phyloP scores from a whole-genome alignment of 108 stramenopile species.

The Licmophora abbreviata region DNA sequence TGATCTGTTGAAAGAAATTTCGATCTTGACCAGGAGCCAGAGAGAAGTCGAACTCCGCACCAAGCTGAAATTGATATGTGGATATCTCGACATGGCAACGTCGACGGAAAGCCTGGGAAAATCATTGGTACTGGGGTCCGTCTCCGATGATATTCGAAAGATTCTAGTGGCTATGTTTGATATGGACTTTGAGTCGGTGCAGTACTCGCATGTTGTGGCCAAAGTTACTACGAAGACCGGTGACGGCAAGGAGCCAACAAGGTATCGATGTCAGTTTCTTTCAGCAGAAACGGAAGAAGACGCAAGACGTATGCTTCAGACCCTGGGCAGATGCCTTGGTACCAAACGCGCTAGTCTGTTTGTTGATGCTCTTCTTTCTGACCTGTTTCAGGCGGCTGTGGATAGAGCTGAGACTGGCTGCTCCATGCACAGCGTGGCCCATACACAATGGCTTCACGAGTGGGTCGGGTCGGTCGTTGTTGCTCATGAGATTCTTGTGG shows the following conservation, averaged over 20 bases:
- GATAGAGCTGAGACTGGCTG: background rate
- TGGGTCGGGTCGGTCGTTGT: slow-evolving; percentile 4
- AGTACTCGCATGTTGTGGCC: background rate
- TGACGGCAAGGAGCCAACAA: background rate
- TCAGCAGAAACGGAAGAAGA: background rate
- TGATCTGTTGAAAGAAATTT: slow-evolving; percentile 24
- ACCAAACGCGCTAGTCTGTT: slow-evolving; percentile 10
- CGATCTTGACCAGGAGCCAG: slow-evolving; percentile 21
- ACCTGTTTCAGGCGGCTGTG: background rate
- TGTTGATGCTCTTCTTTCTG: slow-evolving; percentile 4
- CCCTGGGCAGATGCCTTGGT: slow-evolving; percentile 12
- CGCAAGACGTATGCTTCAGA: background rate
- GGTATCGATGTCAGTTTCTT: background rate
- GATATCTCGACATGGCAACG: slow-evolving; percentile 16
- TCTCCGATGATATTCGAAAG: background rate
- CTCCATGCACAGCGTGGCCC: background rate
- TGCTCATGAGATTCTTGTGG: slow-evolving; percentile 1
- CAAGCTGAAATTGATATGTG: slow-evolving; percentile 24
- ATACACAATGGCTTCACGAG: slow-evolving; percentile 3
- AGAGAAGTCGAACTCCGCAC: slow-evolving; percentile 23
- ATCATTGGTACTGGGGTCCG: too few species aligned
- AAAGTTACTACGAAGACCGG: background rate
- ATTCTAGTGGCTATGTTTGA: slow-evolving; percentile 3
- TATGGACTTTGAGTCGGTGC: slow-evolving; percentile 7
- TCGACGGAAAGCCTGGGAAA: too few species aligned